Evolutionary conservation across 305 asterid species (phyloP), one percentile per base, ranked within the genome.

Genomic region (Salvia sclarea): DNA sequence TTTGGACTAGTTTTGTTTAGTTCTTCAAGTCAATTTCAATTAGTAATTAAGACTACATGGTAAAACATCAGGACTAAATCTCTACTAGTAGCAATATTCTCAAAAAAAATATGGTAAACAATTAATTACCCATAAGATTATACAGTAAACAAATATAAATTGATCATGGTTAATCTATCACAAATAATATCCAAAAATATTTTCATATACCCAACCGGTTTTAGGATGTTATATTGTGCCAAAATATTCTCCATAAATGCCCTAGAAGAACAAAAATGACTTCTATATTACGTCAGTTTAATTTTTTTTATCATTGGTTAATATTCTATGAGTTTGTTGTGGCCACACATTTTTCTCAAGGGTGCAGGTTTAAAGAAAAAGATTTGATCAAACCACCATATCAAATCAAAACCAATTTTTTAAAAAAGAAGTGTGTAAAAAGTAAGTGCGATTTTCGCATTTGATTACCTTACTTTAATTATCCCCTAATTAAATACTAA

Each of bases 351-450:
- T 38, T 38, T 38, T 38, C 44, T 10, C 4, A 10, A 38, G 44
- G 44, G 44, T 38, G 44, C 64, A 52, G 52, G 66, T 9, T 71
- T 9, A 74, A 69, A 64, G 43, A 73, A 69, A 50, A 33, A 44
- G 66, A 25, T 64, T 28, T 60, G 63, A 70, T 35, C 61, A 64
- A 78, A 66, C 73, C 45, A 78, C 75, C 79, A 55, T 54, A 70
- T 70, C 80, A 74, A 31, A 45, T 66, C 28, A 6, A 61, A 14
- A 56, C 66, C 60, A 58, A 61, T 44, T 56, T 25, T 38, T 38
- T 14, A 3, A 71, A 73, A 50, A 70, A 66, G 56, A 70, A 66
- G 56, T 21, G 10, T 33, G 17, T 33, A 61, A 48, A 56, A 66
- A 72, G 69, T 69, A 48, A 62, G 72, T 55, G 55, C 18, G 59